phyloP scores from a whole-genome alignment of 805 yeast genomes.

The Tetrapisispora taiwanensis region DNA sequence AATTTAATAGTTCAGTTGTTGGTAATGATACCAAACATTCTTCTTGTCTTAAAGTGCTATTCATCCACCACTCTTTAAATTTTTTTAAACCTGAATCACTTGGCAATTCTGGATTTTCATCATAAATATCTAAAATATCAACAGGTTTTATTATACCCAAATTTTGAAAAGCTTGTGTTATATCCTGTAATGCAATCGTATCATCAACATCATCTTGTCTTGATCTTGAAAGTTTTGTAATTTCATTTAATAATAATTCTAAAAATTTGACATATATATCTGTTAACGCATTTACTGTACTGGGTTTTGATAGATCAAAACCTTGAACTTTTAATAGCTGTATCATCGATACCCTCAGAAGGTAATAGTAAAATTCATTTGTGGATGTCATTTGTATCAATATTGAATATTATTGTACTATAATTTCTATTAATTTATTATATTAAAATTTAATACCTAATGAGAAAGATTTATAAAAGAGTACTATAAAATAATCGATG shows the following conservation, averaged over 20 bases:
- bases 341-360: conserved; percentile 40
- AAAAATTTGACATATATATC: conserved; percentile 65
- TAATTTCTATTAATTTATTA: too few relatives aligned
- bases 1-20: conserved; percentile 17
- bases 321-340: conserved; percentile 69
- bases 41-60: conserved; percentile 34
- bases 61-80: conserved; percentile 49
- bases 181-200: conserved; percentile 46
- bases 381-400: conserved; percentile 13
- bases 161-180: conserved; percentile 58
- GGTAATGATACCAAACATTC: conserved; percentile 33
- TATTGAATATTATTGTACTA: too few relatives aligned
- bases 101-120: conserved; percentile 33
- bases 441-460: too few relatives aligned
- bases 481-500: too few relatives aligned
- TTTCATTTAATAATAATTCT: conserved; percentile 40
- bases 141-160: conserved; percentile 54
- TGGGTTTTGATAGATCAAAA: conserved; percentile 66
- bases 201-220: conserved; percentile 40
- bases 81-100: conserved; percentile 40
- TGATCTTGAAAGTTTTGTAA: conserved; percentile 40
- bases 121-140: conserved; percentile 44
- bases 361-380: conserved; percentile 37
- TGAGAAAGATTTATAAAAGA: too few relatives aligned
- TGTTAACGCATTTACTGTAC: conserved; percentile 63